A percentile compares a stretch with the other conserved stretches of the same genome.
Conservation (phyloP, 1,139 yeast genomes). For the Protomyces arabidopsidicola region DNA sequence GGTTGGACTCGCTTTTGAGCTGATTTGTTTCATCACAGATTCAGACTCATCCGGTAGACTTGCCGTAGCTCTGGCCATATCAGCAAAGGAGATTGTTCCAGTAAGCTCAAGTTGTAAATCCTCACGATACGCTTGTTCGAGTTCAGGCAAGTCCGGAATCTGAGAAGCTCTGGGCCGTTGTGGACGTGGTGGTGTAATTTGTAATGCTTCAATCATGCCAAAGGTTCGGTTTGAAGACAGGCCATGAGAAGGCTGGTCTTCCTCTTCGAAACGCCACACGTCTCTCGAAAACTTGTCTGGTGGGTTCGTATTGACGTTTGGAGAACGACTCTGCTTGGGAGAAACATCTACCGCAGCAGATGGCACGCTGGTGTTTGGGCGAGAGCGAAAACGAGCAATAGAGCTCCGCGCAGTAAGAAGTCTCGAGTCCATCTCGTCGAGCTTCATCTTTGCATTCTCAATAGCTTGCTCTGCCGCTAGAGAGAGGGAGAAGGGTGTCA, state of each 20-base stretch:
- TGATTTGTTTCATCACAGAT: not conserved
- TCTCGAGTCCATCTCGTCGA: conserved; percentile 23
- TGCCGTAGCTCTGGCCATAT: not conserved
- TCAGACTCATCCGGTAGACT: not conserved
- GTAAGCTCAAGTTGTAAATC: not conserved
- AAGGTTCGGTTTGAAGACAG: not conserved
- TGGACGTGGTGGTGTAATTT: conserved; percentile 9
- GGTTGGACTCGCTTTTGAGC: not conserved
- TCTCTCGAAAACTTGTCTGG: not conserved
- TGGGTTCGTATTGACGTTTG: no score
- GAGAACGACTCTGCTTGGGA: no score
- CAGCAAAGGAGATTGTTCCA: not conserved
- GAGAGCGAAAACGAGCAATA: conserved; percentile 1
- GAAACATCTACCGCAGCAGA: no score
- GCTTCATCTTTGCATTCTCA: conserved; percentile 16
- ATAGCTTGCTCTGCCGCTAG: conserved; percentile 22
- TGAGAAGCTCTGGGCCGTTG: not conserved
- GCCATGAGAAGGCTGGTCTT: not conserved
- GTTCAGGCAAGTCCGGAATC: not conserved
- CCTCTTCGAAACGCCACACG: not conserved
- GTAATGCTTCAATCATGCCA: not conserved
- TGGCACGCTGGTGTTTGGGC: not conserved
- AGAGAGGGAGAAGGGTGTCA: conserved; percentile 25
- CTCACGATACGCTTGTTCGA: not conserved
- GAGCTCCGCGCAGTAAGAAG: conserved; percentile 9